Evolutionary conservation across 495 filamentous ascomycete genomes (phyloP).

Genomic region (Viridothelium virens): DNA sequence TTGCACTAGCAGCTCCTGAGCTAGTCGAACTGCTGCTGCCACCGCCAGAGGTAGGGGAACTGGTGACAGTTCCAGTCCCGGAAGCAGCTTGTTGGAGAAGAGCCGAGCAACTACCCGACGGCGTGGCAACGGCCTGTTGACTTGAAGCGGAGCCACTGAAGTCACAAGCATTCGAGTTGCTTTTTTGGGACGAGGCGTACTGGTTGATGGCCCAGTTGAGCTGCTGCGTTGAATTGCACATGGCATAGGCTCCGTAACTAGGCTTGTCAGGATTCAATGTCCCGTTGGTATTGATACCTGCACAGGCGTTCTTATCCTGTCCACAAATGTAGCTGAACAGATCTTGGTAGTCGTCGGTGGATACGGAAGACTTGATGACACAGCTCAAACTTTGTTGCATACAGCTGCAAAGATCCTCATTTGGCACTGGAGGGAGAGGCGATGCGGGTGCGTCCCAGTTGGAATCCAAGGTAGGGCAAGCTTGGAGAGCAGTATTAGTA

Average conservation of each 20-base stretch:
- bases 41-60: conserved; percentile 38
- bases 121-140: conserved; percentile 36
- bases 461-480: conserved; percentile 59
- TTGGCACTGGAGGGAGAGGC: conserved; percentile 71
- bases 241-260: conserved; percentile 78
- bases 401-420: conserved; percentile 68
- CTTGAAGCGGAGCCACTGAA: conserved; percentile 59
- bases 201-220: conserved; percentile 73
- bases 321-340: conserved; percentile 74
- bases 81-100: conserved; percentile 55
- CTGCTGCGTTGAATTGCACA: conserved; percentile 73
- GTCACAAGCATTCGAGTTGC: conserved; percentile 58
- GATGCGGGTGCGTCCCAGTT: conserved; percentile 60
- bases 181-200: conserved; percentile 57
- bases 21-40: conserved; percentile 37
- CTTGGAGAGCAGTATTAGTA: conserved; percentile 61
- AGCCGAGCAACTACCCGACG: conserved; percentile 45
- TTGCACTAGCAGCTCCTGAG: conserved; percentile 35
- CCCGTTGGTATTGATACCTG: conserved; percentile 62
- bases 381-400: conserved; percentile 68
- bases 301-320: conserved; percentile 48
- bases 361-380: conserved; percentile 47
- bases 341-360: conserved; percentile 46
- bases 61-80: conserved; percentile 59
- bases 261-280: conserved; percentile 45